A percentile compares a stretch with the other conserved stretches of the same genome.
These are phyloP conservation scores for Zymoseptoria brevis DNA, from an alignment of 2,329 filamentous ascomycete genomes.

Conservation along the genomic window DNA sequence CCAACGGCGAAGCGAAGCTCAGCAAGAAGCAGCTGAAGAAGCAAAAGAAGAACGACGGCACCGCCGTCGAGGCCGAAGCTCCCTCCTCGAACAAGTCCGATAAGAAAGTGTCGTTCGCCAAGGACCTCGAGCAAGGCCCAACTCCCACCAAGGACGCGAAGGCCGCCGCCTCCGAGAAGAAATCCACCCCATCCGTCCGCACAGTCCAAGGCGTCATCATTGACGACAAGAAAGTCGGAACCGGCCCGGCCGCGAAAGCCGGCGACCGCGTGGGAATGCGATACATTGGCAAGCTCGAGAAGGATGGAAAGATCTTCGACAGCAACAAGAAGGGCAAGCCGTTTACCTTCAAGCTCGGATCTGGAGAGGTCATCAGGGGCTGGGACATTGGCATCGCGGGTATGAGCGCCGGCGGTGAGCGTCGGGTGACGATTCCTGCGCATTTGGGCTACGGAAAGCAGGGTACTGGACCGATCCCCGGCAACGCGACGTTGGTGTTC, in stretches of 20 bases:
- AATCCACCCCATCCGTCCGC: slow-evolving; percentile 59
- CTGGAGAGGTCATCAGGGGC: slow-evolving; percentile 95
- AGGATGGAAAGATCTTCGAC: slow-evolving; percentile 92
- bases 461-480: slow-evolving; percentile 66
- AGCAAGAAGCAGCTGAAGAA: slow-evolving; percentile 98
- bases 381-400: slow-evolving; percentile 93
- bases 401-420: slow-evolving; percentile 90
- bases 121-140: slow-evolving; percentile 96
- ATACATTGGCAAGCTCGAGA: slow-evolving; percentile 89
- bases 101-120: slow-evolving; percentile 98
- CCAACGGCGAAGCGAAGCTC: slow-evolving; percentile 61
- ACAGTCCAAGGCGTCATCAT: slow-evolving; percentile 81
- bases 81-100: slow-evolving; percentile 50
- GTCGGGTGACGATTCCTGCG: slow-evolving; percentile 81
- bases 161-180: slow-evolving; percentile 36
- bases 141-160: slow-evolving; percentile 56
- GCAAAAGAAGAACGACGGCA: slow-evolving; percentile 95
- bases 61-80: slow-evolving; percentile 54
- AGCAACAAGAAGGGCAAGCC: slow-evolving; percentile 98
- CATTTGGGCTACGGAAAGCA: slow-evolving; percentile 84
- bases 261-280: slow-evolving; percentile 88
- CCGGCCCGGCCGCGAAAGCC: slow-evolving; percentile 76
- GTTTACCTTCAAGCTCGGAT: slow-evolving; percentile 89
- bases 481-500: slow-evolving; percentile 85
- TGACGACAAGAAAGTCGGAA: slow-evolving; percentile 90